Evolutionary conservation across 1,284 basidiomycete genomes (phyloP).

Genomic region (Heterobasidion occidentale): DNA sequence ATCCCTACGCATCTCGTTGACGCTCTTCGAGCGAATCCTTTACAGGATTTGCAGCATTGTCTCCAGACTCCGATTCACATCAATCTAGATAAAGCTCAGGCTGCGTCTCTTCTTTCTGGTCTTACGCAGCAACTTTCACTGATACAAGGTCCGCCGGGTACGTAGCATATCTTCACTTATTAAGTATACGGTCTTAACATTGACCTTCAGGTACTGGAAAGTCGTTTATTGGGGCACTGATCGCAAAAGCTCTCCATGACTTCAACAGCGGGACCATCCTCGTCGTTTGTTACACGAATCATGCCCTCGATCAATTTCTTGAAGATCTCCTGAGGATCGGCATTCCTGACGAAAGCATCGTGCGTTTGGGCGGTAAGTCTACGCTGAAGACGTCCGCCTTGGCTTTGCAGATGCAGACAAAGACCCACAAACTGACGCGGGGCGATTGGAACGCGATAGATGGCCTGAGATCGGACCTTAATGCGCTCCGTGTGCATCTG

Average conservation of each 20-base stretch:
- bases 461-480: constrained; percentile 20
- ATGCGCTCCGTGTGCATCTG: constrained; percentile 18
- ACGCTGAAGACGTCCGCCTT: constrained; percentile 36
- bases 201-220: constrained; percentile 50
- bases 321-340: constrained; percentile 50
- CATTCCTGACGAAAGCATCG: constrained; percentile 36
- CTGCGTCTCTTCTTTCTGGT: constrained; percentile 38
- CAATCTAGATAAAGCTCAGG: constrained; percentile 43
- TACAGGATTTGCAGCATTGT: constrained; percentile 30
- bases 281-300: constrained; percentile 62
- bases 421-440: constrained; percentile 12
- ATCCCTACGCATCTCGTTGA: constrained; percentile 21
- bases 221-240: constrained; percentile 56
- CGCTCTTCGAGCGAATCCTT: constrained; percentile 25
- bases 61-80: constrained; percentile 31
- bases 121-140: constrained; percentile 47
- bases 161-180: not conserved
- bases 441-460: constrained; percentile 35
- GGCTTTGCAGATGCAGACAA: constrained; percentile 27
- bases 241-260: constrained; percentile 49
- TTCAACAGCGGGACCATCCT: constrained; percentile 38
- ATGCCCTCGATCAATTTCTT: constrained; percentile 58
- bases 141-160: constrained; percentile 63
- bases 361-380: constrained; percentile 48
- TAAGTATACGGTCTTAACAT: not conserved